Evolutionary conservation across 805 yeast genomes (phyloP).

Genomic region (Cyberlindnera mrakii): DNA sequence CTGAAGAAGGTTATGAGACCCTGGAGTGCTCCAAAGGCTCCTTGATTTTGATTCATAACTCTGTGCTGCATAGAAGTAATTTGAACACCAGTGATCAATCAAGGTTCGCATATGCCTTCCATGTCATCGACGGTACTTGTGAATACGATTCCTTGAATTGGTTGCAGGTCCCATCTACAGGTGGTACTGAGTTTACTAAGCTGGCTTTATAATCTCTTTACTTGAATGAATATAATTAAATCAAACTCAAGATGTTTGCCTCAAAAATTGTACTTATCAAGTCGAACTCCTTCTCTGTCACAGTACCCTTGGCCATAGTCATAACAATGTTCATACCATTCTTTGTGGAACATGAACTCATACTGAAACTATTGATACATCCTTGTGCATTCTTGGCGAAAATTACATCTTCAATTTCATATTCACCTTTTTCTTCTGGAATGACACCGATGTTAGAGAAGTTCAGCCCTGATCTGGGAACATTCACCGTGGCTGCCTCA

Average conservation of each 20-base stretch:
- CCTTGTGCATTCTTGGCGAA: slow-evolving; percentile 14
- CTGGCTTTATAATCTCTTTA: slow-evolving; percentile 18
- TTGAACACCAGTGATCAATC: slow-evolving; percentile 48
- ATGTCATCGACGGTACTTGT: slow-evolving; percentile 62
- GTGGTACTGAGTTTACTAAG: slow-evolving; percentile 56
- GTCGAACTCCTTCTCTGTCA: slow-evolving; percentile 5
- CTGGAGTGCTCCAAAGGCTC: slow-evolving; percentile 70
- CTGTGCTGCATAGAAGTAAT: slow-evolving; percentile 68
- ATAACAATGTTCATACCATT: slow-evolving; percentile 14
- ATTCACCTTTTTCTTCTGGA: neutral
- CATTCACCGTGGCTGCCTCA: slow-evolving; percentile 4
- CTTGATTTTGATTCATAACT: slow-evolving; percentile 62
- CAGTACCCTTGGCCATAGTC: slow-evolving; percentile 10
- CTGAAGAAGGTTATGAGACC: slow-evolving; percentile 35
- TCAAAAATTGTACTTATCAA: slow-evolving; percentile 7
- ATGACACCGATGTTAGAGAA: slow-evolving; percentile 20
- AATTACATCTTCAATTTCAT: slow-evolving; percentile 9
- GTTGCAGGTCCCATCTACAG: slow-evolving; percentile 72
- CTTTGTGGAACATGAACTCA: slow-evolving; percentile 6
- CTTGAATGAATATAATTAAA: neutral
- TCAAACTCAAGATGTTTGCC: neutral
- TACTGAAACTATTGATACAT: slow-evolving; percentile 8
- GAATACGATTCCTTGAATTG: slow-evolving; percentile 63
- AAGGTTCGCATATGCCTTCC: slow-evolving; percentile 76
- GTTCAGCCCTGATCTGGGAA: slow-evolving; percentile 9